Evolutionary conservation across 192 early-diverging fungal species (phyloP).

Genomic region (Gigaspora rosea): DNA sequence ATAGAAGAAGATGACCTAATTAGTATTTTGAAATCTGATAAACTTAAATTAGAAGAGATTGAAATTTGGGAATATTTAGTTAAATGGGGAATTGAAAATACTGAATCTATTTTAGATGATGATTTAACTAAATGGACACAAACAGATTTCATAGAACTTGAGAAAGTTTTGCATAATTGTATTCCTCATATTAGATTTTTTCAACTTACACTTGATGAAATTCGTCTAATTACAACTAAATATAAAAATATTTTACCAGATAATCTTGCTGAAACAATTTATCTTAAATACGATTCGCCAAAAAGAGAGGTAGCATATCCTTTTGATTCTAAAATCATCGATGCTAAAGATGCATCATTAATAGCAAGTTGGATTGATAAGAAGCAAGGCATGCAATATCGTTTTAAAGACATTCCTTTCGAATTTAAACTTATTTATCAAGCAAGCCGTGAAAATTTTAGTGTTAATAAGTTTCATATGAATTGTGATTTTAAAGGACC

Average conservation of each 20-base stretch:
- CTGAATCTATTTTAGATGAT: not conserved
- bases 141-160: conserved; percentile 3
- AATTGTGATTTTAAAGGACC: no score
- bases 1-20: not conserved
- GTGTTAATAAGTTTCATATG: no score
- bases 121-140: not conserved
- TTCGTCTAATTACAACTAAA: not conserved
- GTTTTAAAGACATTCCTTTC: no score
- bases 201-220: not conserved
- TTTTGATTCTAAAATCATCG: no score
- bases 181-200: not conserved
- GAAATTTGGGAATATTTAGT: conserved; percentile 19
- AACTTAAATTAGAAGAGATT: not conserved
- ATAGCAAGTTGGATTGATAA: no score
- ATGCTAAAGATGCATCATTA: no score
- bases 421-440: no score
- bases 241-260: not conserved
- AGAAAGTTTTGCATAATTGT: not conserved
- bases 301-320: no score
- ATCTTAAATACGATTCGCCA: no score
- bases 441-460: no score
- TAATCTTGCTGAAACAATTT: not conserved
- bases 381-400: no score
- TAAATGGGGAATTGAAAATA: conserved; percentile 16
- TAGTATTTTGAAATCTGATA: not conserved